Conservation (phyloP, 306 rosid species). For the Gastrolobium villosum region DNA sequence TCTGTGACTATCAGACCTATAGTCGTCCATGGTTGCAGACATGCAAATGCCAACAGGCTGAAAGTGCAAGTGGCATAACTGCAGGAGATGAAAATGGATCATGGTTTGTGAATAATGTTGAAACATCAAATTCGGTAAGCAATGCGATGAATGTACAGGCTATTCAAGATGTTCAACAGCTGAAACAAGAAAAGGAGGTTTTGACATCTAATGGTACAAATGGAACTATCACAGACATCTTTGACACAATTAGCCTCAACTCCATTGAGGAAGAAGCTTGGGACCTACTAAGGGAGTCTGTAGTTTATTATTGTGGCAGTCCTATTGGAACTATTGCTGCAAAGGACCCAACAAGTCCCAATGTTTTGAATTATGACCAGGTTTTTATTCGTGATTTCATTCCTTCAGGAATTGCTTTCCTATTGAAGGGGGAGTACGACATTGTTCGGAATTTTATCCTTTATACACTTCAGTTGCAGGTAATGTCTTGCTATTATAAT, state of each 20-base stretch:
- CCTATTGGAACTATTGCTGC: slow-evolving; percentile 94
- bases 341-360: slow-evolving; percentile 74
- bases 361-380: slow-evolving; percentile 82
- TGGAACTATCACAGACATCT: slow-evolving; percentile 58
- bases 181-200: slow-evolving; percentile 61
- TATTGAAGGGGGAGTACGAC: slow-evolving; percentile 86
- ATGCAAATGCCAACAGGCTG: slow-evolving; percentile 74
- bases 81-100: slow-evolving; percentile 62
- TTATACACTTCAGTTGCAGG: slow-evolving; percentile 93
- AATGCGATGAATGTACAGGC: slow-evolving; percentile 48
- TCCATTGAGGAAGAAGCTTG: slow-evolving; percentile 87
- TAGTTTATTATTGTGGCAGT: slow-evolving; percentile 78
- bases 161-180: slow-evolving; percentile 58
- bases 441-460: slow-evolving; percentile 91
- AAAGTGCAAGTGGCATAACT: slow-evolving; percentile 54
- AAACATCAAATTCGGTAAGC: slow-evolving; percentile 54
- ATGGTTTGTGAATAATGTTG: slow-evolving; percentile 57
- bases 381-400: slow-evolving; percentile 92
- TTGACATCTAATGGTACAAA: slow-evolving; percentile 56
- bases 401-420: slow-evolving; percentile 92
- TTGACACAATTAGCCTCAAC: slow-evolving; percentile 47
- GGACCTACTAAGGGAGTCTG: slow-evolving; percentile 78
- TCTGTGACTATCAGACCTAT: slow-evolving; percentile 24
- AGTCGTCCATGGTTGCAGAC: slow-evolving; percentile 47
- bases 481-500: slow-evolving; percentile 45